Evolutionary conservation across 1,284 basidiomycete genomes (phyloP).

Genomic region (Malassezia brasiliensis): DNA sequence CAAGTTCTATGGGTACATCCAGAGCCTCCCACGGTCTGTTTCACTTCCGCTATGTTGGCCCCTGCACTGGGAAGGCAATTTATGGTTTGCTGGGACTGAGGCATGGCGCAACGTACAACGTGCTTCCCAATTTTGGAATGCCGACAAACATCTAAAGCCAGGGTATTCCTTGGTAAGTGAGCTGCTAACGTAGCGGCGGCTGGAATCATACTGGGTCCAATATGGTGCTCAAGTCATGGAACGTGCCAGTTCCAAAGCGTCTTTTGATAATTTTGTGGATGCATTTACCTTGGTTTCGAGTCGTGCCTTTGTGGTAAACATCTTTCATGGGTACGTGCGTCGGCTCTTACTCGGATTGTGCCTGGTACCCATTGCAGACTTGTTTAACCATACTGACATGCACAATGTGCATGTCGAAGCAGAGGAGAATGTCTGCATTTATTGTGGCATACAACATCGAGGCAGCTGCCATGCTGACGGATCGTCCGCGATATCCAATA

Average conservation of each 20-base stretch:
- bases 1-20: conserved; percentile 22
- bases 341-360: conserved; percentile 11
- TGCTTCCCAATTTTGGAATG: neutral
- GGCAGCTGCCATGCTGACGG: neutral
- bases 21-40: conserved; percentile 20
- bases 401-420: conserved; percentile 38
- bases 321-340: conserved; percentile 24
- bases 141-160: neutral
- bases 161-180: conserved; percentile 11
- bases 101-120: conserved; percentile 7
- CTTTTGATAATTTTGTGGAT: neutral
- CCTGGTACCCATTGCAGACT: conserved; percentile 36
- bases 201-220: neutral
- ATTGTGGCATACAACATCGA: conserved; percentile 22
- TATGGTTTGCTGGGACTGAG: conserved; percentile 27
- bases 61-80: neutral
- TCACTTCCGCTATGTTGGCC: conserved; percentile 19
- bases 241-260: neutral
- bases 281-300: conserved; percentile 32
- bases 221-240: neutral
- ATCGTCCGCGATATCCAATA: conserved; percentile 10
- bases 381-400: conserved; percentile 34
- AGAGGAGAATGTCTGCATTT: conserved; percentile 35
- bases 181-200: neutral
- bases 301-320: conserved; percentile 38